Conservation (phyloP, 2,329 filamentous ascomycete species). For the Scedosporium apiospermum region DNA sequence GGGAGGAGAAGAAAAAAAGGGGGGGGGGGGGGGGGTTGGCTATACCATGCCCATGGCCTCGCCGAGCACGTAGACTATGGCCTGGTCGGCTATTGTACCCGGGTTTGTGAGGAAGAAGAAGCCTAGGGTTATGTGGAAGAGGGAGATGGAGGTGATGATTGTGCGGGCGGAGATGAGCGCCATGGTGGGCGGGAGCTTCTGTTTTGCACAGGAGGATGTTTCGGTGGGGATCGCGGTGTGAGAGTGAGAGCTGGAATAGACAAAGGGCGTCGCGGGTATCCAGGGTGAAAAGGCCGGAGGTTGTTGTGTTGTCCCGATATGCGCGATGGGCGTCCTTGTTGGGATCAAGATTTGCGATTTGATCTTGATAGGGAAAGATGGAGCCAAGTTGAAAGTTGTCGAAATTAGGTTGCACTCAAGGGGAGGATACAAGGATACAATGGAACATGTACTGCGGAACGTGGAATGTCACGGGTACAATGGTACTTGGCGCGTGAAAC, state of each 20-base stretch:
- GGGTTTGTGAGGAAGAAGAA: constrained; percentile 77
- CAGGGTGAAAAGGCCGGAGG: no score
- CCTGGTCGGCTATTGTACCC: constrained; percentile 63
- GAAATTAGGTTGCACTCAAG: no score
- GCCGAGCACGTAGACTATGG: constrained; percentile 70
- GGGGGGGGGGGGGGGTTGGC: constrained; percentile 3
- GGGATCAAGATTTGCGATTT: no score
- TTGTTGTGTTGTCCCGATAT: no score
- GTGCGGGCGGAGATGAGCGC: constrained; percentile 70
- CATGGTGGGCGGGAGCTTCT: constrained; percentile 42
- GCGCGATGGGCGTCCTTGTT: no score
- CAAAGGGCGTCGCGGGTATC: no score
- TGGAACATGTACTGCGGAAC: no score
- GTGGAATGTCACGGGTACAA: no score
- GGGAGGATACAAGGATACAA: no score
- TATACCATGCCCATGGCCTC: constrained; percentile 74
- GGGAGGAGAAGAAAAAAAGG: background rate
- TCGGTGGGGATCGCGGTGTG: background rate
- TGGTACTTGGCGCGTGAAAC: no score
- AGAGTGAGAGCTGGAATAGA: background rate
- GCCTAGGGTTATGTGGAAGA: constrained; percentile 77
- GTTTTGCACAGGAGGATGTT: background rate
- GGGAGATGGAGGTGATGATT: constrained; percentile 70
- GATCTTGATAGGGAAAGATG: no score
- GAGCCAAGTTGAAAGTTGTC: no score